Evolutionary conservation across 2,329 filamentous ascomycete genomes (phyloP), one percentile per base, ranked within the genome.

Genomic region (Ceratocystis destructans): DNA sequence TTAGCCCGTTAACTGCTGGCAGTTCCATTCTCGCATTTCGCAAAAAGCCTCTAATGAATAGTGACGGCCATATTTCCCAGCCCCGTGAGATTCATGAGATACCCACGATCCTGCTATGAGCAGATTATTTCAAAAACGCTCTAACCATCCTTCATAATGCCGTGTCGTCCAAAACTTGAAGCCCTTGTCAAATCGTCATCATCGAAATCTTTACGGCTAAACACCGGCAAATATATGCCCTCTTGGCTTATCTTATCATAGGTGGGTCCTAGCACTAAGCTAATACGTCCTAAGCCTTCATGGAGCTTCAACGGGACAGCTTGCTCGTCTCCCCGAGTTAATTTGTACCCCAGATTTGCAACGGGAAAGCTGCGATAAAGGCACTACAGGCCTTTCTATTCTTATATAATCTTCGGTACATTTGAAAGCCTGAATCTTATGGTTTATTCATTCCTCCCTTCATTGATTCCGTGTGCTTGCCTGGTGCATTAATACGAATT

Each of bases 221-320:
- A 59, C 33, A n/a, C 15, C 55, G 55, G 55, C 12, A 37, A 4
- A 31, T 31, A 10, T n/a, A 10, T 1, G 5, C n/a, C 8, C n/a
- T n/a, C 22, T 15, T 25, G 8, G 1, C 55, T 59, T 59, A 59
- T 59, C 55, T 59, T 59, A 59, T 59, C 55, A 59, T 10, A 59
- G 37, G 15, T 3, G 55, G 55, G n/a, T n/a, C 55, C 3, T 20
- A n/a, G 17, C 8, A n/a, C 22, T 17, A 37, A 37, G 55, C 55
- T 59, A 59, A 31, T 33, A 33, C 55, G 55, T n/a, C 31, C 33
- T 59, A 6, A 15, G 53, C 17, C 4, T 20, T n/a, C 28, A 59
- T 50, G 61, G 41, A 61, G 65, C 65, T 67, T 15, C 61, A 67
- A 64, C 65, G 65, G 65, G 65, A 67, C 65, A 67, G 65, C 65